Evolutionary conservation across 495 filamentous ascomycete genomes (phyloP).

Genomic region (Aspergillus bertholletiae): DNA sequence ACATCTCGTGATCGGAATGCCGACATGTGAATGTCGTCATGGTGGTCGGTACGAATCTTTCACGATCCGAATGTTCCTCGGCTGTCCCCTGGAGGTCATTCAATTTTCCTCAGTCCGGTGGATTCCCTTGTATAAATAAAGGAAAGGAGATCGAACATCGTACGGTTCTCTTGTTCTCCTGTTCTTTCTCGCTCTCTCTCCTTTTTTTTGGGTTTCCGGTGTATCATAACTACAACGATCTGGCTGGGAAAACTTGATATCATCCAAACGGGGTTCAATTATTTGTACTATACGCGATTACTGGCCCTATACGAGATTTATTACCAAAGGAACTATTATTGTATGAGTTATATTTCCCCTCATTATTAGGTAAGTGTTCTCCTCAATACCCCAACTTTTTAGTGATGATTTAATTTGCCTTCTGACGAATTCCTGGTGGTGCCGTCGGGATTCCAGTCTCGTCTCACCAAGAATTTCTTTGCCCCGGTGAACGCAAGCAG

Average conservation of each 20-base stretch:
- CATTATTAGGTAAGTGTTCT: neutral
- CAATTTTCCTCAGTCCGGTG: neutral
- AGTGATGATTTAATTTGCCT: neutral
- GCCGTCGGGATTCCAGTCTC: no score
- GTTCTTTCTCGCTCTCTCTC: no score
- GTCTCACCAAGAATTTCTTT: neutral
- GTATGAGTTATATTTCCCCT: neutral
- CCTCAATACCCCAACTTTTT: neutral
- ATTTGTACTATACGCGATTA: no score
- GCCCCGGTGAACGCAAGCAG: slow-evolving; percentile 29
- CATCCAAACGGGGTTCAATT: no score
- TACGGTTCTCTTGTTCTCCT: no score
- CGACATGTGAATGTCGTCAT: slow-evolving; percentile 15
- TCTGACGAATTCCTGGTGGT: slow-evolving; percentile 2
- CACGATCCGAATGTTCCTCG: neutral
- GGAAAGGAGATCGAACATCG: neutral
- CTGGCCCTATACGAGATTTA: no score
- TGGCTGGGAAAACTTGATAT: no score
- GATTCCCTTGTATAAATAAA: neutral
- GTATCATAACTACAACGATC: no score
- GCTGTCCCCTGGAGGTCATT: no score
- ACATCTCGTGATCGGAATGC: neutral
- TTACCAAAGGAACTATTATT: no score
- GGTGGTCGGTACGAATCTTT: neutral
- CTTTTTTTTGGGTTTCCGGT: no score